Conservation (phyloP, 371 early-diverging fungal species). For the Dinochytrium kinnereticum region DNA sequence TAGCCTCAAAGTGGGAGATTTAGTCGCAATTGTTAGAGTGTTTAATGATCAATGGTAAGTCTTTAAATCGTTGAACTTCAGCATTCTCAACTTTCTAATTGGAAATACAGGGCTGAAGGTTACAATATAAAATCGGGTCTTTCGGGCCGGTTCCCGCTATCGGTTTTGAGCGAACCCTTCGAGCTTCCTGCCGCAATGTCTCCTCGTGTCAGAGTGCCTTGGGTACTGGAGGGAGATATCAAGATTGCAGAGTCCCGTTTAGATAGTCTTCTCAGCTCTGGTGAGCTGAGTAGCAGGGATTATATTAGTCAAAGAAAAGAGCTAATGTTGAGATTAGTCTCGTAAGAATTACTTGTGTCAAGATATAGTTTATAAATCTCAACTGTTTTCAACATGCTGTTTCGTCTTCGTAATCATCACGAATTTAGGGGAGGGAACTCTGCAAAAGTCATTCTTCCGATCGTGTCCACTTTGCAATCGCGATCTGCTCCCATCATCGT, state of each 20-base stretch:
- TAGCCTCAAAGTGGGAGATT: background rate
- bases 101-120: conserved; percentile 5
- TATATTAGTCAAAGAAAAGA: conserved; percentile 5
- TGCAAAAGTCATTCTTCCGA: background rate
- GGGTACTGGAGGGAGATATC: background rate
- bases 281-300: background rate
- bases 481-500: background rate
- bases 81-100: background rate
- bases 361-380: too few species aligned
- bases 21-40: background rate
- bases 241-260: background rate
- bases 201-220: background rate
- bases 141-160: background rate
- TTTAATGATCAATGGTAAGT: conserved; percentile 17
- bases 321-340: too few species aligned
- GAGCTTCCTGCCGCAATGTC: background rate
- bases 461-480: background rate
- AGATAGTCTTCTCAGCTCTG: background rate
- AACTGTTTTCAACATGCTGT: too few species aligned
- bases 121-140: background rate
- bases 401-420: too few species aligned
- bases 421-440: background rate
- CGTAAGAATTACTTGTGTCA: too few species aligned
- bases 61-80: background rate
- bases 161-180: background rate